These are phyloP conservation scores for Botrytis aclada DNA, from an alignment of 2,329 filamentous ascomycete species.

Conservation along the genomic window DNA sequence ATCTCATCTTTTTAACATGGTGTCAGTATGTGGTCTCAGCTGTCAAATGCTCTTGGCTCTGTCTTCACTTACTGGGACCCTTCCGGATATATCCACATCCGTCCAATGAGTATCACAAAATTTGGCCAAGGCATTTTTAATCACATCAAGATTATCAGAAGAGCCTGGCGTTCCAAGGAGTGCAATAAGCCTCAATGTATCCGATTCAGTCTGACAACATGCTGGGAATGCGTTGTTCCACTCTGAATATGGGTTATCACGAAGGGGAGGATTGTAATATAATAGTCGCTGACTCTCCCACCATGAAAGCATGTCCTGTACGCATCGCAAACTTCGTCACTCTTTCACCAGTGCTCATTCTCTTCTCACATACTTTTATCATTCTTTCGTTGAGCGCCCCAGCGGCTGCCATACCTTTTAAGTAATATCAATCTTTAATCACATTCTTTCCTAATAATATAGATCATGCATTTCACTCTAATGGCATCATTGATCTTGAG, in stretches of 20 bases:
- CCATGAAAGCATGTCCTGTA: not conserved
- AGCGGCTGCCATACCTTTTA: constrained; percentile 34
- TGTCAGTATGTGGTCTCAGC: constrained; percentile 27
- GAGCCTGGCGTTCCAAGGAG: constrained; percentile 13
- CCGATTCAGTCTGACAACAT: constrained; percentile 4
- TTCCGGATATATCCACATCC: not conserved
- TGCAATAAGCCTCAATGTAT: constrained; percentile 27
- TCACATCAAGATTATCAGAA: not conserved
- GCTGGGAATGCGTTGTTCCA: constrained; percentile 26
- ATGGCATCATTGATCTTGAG: constrained; percentile 26
- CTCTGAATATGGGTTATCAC: not conserved
- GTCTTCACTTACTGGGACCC: not conserved
- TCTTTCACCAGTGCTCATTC: constrained; percentile 18
- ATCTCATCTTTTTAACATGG: constrained; percentile 18
- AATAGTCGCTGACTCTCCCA: not conserved
- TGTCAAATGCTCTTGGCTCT: constrained; percentile 25
- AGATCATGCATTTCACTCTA: constrained; percentile 33
- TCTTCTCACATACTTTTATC: constrained; percentile 24
- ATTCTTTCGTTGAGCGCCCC: constrained; percentile 36
- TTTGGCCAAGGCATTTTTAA: not conserved
- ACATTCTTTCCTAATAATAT: constrained; percentile 10
- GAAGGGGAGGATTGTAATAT: constrained; percentile 15
- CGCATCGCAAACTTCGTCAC: not conserved
- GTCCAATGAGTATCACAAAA: constrained; percentile 10
- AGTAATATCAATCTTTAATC: constrained; percentile 21